Conservation (phyloP, 257 asterid genomes). For the Solanum neorickii region DNA sequence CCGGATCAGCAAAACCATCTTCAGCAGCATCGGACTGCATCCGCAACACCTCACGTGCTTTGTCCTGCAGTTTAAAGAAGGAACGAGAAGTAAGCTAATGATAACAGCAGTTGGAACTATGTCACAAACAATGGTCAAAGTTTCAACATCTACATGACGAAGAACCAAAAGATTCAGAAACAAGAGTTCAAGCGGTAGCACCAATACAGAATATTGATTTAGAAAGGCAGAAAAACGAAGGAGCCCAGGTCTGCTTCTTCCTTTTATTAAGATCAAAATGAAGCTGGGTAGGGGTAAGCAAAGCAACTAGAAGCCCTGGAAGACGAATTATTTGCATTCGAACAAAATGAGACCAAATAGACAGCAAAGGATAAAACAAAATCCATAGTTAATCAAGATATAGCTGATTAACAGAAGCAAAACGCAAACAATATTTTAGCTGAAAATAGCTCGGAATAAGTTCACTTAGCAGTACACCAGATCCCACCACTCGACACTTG, state of each 20-base stretch:
- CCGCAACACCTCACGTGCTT: slow-evolving; percentile 73
- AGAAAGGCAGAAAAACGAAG: neutral
- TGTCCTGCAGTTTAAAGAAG: slow-evolving; percentile 33
- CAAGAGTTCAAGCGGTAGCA: neutral
- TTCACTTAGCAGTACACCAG: neutral
- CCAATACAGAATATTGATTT: neutral
- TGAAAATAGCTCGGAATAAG: neutral
- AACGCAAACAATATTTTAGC: neutral
- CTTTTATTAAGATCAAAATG: neutral
- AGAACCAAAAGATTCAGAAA: neutral
- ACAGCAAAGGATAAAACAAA: neutral
- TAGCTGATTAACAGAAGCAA: neutral
- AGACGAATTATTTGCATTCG: neutral
- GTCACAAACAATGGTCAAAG: neutral
- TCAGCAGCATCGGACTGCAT: slow-evolving; percentile 14
- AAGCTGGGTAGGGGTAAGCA: neutral
- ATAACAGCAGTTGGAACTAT: neutral
- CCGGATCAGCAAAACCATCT: slow-evolving; percentile 68
- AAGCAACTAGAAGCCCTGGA: neutral
- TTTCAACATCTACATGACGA: neutral
- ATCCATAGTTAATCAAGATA: neutral
- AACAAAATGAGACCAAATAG: neutral
- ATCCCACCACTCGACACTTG: neutral
- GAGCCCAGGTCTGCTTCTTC: neutral
- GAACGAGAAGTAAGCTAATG: neutral